Percentiles rank a stretch among this genome's conserved stretches.
Conservation (phyloP, 1,284 basidiomycete genomes). For the Ustilago nuda region DNA sequence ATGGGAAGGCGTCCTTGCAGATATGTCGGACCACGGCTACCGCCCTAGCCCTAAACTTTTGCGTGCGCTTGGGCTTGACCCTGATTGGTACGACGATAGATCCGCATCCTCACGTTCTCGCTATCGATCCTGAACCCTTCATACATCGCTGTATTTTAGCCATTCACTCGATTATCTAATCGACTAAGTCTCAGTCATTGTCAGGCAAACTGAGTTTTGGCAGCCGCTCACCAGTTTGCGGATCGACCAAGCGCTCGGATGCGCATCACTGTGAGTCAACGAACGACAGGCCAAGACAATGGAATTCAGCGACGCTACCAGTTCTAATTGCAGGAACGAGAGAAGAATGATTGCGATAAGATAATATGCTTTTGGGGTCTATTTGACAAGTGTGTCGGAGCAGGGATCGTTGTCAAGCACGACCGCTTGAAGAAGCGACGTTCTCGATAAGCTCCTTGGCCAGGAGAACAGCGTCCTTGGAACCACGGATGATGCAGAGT, state of each 20-base stretch:
- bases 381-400: neutral
- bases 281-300: neutral
- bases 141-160: constrained; percentile 7
- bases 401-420: constrained; percentile 5
- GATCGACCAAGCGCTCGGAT: too few relatives aligned
- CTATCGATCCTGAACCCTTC: neutral
- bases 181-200: too few relatives aligned
- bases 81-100: neutral
- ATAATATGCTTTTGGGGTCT: constrained; percentile 17
- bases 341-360: constrained; percentile 12
- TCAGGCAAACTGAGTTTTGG: too few relatives aligned
- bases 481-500: constrained; percentile 58
- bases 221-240: neutral
- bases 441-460: constrained; percentile 56
- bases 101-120: constrained; percentile 2
- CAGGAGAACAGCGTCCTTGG: constrained; percentile 54
- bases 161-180: neutral
- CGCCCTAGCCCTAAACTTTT: constrained; percentile 11
- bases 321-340: neutral
- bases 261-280: neutral
- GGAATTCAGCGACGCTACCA: neutral
- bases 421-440: constrained; percentile 36
- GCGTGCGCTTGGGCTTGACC: constrained; percentile 18
- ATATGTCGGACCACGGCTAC: constrained; percentile 58
- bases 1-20: constrained; percentile 39